phyloP scores from a whole-genome alignment of 495 filamentous ascomycete genomes.

The Talaromyces proteolyticus region DNA sequence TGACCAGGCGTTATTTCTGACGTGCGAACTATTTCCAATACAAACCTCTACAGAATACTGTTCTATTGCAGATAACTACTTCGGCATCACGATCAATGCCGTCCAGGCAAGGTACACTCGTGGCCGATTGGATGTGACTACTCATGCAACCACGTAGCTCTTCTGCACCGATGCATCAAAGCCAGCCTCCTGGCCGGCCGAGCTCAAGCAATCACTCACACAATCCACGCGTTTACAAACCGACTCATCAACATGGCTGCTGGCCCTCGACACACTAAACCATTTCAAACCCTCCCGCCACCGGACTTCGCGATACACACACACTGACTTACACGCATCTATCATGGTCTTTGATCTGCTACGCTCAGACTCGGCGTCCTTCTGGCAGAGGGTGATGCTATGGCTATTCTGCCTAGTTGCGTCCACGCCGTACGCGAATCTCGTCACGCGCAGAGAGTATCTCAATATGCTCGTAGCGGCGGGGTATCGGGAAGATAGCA shows the following conservation, averaged over 20 bases:
- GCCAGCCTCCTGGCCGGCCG: background rate
- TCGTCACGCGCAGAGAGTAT: background rate
- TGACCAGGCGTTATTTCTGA: background rate
- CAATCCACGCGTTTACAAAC: background rate
- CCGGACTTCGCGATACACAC: background rate
- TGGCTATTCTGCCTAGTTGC: background rate
- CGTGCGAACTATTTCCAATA: background rate
- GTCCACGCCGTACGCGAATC: background rate
- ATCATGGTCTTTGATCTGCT: background rate
- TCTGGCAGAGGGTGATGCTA: background rate
- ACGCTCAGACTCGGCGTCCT: background rate
- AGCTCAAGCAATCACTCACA: background rate
- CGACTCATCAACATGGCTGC: background rate
- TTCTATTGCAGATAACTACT: background rate
- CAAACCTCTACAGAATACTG: background rate
- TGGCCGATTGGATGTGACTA: background rate
- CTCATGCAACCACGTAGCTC: background rate
- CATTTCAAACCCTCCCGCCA: background rate
- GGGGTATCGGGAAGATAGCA: background rate
- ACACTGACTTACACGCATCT: background rate
- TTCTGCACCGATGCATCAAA: background rate
- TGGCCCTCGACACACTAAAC: background rate
- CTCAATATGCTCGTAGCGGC: background rate
- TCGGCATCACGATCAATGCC: background rate
- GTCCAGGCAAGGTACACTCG: background rate